phyloP scores from a whole-genome alignment of 2,329 filamentous ascomycete genomes.

The Colletotrichum lupini region DNA sequence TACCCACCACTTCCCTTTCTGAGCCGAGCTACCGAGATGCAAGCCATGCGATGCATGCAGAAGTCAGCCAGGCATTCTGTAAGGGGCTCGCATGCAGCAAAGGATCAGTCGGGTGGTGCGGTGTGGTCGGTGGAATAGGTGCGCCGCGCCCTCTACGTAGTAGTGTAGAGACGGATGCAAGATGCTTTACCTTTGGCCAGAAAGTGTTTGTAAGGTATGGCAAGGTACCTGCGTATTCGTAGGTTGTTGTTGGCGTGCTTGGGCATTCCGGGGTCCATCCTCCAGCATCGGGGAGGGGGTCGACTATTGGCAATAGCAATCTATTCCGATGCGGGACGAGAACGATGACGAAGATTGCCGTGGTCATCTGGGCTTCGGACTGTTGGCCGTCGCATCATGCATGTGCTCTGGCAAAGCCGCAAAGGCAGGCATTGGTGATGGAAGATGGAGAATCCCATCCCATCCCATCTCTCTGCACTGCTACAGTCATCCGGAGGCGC shows the following conservation, averaged over 20 bases:
- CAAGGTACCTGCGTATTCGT: too few relatives aligned
- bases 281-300: background rate
- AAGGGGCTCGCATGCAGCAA: background rate
- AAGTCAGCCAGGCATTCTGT: background rate
- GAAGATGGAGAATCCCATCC: constrained; percentile 20
- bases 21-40: constrained; percentile 17
- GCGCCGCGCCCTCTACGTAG: too few relatives aligned
- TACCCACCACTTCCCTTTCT: background rate
- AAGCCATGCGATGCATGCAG: constrained; percentile 28
- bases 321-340: background rate
- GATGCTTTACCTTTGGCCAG: too few relatives aligned
- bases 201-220: background rate
- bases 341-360: background rate
- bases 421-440: background rate
- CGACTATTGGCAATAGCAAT: constrained; percentile 24
- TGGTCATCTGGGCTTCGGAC: background rate
- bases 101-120: background rate
- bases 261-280: background rate
- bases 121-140: background rate
- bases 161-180: too few relatives aligned
- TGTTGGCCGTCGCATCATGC: background rate
- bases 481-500: background rate
- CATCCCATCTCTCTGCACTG: constrained; percentile 8
- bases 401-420: background rate
- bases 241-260: background rate